Evolutionary conservation across 2,329 filamentous ascomycete genomes (phyloP).

Genomic region (Colletotrichum sp.): DNA sequence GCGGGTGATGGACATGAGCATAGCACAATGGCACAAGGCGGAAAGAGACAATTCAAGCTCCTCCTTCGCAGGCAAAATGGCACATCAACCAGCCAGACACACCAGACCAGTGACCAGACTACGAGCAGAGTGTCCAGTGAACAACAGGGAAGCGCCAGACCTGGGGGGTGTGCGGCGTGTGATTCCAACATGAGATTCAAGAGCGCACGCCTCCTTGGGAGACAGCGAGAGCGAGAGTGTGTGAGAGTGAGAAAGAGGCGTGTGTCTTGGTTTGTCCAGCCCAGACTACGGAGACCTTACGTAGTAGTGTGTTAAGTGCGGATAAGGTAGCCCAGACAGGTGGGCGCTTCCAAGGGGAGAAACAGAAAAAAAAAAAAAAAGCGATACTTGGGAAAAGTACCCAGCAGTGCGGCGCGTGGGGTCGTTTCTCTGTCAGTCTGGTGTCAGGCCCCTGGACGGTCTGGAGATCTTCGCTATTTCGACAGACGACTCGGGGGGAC

Average conservation of each 20-base stretch:
- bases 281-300: constrained; percentile 15
- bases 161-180: background rate
- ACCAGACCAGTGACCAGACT: background rate
- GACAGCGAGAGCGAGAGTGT: background rate
- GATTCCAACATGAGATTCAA: background rate
- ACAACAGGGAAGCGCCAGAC: constrained; percentile 14
- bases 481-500: background rate
- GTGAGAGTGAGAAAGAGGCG: background rate
- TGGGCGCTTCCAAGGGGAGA: background rate
- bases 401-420: background rate
- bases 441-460: background rate
- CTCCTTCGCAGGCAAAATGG: background rate
- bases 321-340: constrained; percentile 6
- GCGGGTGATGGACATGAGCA: background rate
- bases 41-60: background rate
- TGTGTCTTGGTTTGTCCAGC: background rate
- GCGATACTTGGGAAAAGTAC: background rate
- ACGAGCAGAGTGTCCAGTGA: background rate
- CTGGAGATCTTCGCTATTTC: background rate
- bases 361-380: background rate
- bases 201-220: background rate
- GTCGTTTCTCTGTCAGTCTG: background rate
- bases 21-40: background rate
- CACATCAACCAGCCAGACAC: background rate
- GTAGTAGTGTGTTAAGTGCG: constrained; percentile 13